Evolutionary conservation across 768 basidiomycete species (phyloP).

Genomic region (Epithele typhae): DNA sequence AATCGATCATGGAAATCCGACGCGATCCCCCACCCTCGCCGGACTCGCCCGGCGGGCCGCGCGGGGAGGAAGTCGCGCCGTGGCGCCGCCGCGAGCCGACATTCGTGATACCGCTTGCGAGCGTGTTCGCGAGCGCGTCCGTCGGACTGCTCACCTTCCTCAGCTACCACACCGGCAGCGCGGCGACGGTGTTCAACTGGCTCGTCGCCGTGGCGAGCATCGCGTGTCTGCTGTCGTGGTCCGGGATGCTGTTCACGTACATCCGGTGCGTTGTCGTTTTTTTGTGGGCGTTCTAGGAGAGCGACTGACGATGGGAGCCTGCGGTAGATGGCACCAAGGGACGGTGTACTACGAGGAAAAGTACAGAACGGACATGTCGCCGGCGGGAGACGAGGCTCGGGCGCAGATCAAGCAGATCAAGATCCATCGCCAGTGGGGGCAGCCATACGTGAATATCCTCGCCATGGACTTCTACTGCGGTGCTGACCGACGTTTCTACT

Average conservation of each 20-base stretch:
- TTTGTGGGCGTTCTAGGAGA: background rate
- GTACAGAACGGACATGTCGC: background rate
- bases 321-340: constrained; percentile 20
- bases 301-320: background rate
- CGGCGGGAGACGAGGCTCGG: constrained; percentile 4
- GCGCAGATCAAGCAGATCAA: constrained; percentile 19
- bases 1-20: no score
- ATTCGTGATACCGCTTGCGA: constrained; percentile 16
- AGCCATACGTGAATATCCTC: constrained; percentile 19
- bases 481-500: background rate
- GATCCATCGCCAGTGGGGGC: constrained; percentile 18
- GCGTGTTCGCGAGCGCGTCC: constrained; percentile 15
- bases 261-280: constrained; percentile 13
- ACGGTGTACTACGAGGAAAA: constrained; percentile 21
- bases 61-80: background rate
- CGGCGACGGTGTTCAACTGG: constrained; percentile 16
- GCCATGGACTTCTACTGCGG: background rate
- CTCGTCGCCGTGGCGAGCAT: constrained; percentile 19
- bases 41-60: no score
- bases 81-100: background rate
- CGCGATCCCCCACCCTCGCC: no score
- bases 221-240: constrained; percentile 24
- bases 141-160: constrained; percentile 17
- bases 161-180: constrained; percentile 4
- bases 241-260: constrained; percentile 23